phyloP scores from a whole-genome alignment of 1,284 basidiomycete genomes.

The Cutaneotrichosporon curvatum region DNA sequence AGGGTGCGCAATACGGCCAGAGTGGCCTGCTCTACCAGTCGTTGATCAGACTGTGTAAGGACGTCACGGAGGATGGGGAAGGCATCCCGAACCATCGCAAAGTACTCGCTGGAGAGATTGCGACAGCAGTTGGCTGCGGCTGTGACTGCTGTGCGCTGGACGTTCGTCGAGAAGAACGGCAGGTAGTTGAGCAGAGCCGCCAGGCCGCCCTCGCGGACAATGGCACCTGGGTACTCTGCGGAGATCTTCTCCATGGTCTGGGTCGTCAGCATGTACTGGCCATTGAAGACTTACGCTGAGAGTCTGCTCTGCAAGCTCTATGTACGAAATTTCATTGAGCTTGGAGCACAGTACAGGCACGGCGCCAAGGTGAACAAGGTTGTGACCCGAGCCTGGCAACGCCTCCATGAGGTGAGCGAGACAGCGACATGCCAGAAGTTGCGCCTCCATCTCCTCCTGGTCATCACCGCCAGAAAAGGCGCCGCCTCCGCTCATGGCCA shows the following conservation, averaged over 20 bases:
- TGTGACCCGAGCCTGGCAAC: slow-evolving; percentile 84
- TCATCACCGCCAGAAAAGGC: slow-evolving; percentile 28
- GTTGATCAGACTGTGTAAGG: slow-evolving; percentile 80
- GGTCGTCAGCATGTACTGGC: slow-evolving; percentile 21
- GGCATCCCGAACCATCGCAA: slow-evolving; percentile 75
- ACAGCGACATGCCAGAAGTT: slow-evolving; percentile 87
- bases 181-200: slow-evolving; percentile 85
- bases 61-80: slow-evolving; percentile 90
- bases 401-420: slow-evolving; percentile 95
- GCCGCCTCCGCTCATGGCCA: slow-evolving; percentile 52
- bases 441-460: slow-evolving; percentile 67
- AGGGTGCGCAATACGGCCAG: slow-evolving; percentile 86
- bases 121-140: slow-evolving; percentile 93
- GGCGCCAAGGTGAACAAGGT: slow-evolving; percentile 88
- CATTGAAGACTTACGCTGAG: slow-evolving; percentile 64
- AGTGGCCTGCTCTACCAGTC: slow-evolving; percentile 86
- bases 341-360: slow-evolving; percentile 93
- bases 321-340: slow-evolving; percentile 88
- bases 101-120: slow-evolving; percentile 77
- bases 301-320: slow-evolving; percentile 93
- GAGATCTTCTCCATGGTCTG: slow-evolving; percentile 96
- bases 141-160: slow-evolving; percentile 90
- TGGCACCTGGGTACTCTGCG: slow-evolving; percentile 86
- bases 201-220: slow-evolving; percentile 87
- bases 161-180: slow-evolving; percentile 94